phyloP scores from a whole-genome alignment of 495 filamentous ascomycete species.

The Talaromyces wortmannii region DNA sequence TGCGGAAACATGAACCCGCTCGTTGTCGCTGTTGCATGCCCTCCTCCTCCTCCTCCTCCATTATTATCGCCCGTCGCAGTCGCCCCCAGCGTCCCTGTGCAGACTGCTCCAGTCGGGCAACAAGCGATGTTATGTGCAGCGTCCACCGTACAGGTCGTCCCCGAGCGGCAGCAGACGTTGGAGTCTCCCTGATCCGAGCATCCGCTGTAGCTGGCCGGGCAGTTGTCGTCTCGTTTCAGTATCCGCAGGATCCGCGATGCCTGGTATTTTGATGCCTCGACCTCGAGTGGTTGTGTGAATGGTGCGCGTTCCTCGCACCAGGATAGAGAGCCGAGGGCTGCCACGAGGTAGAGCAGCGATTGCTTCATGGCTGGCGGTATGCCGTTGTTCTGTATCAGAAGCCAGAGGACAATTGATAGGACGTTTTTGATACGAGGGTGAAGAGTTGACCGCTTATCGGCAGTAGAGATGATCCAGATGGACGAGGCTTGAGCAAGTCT shows the following conservation, averaged over 20 bases:
- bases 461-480: not conserved
- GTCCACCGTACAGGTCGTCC: constrained; percentile 51
- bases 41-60: not conserved
- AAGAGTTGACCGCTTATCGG: not conserved
- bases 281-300: not conserved
- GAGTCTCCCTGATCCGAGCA: constrained; percentile 44
- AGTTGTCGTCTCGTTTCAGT: constrained; percentile 37
- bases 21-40: constrained; percentile 8
- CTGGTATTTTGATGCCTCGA: not conserved
- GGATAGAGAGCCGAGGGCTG: not conserved
- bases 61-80: constrained; percentile 15
- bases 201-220: constrained; percentile 42
- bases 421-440: too few species aligned
- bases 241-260: not conserved
- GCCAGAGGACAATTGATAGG: not conserved
- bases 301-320: constrained; percentile 1
- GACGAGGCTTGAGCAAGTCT: not conserved
- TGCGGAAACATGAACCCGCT: constrained; percentile 31
- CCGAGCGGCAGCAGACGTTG: constrained; percentile 48
- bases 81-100: constrained; percentile 50
- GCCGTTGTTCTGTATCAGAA: not conserved
- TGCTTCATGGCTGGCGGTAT: not conserved
- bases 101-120: constrained; percentile 54
- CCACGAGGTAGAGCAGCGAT: not conserved
- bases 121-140: constrained; percentile 55